A percentile compares a stretch with the other conserved stretches of the same genome.
These are phyloP conservation scores for Saccharomyces eubayanus DNA, from an alignment of 805 yeast genomes.

Conservation along the genomic window DNA sequence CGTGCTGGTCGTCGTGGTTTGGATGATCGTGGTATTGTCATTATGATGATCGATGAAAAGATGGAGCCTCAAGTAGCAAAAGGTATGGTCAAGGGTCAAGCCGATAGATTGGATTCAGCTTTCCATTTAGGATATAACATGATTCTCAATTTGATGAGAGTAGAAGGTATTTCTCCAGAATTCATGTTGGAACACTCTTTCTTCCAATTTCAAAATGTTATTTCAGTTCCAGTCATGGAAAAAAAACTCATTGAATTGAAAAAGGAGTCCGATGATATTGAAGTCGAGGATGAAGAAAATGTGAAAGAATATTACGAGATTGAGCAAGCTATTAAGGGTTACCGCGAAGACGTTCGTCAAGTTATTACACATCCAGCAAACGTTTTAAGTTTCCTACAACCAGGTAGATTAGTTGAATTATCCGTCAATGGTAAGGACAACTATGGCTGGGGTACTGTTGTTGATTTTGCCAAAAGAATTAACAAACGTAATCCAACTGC, in stretches of 20 bases:
- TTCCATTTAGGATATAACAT: constrained; percentile 95
- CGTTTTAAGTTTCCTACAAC: constrained; percentile 71
- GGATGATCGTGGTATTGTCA: constrained; percentile 98
- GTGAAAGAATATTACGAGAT: constrained; percentile 80
- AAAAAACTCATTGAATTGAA: constrained; percentile 49
- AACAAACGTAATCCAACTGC: constrained; percentile 52
- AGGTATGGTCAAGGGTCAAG: constrained; percentile 99
- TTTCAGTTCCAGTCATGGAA: constrained; percentile 82
- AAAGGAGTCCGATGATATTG: constrained; percentile 39
- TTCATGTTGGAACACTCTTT: constrained; percentile 92
- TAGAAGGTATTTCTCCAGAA: constrained; percentile 97
- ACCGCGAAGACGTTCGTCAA: constrained; percentile 67
- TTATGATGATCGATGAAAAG: constrained; percentile 98
- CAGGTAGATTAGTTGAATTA: constrained; percentile 77
- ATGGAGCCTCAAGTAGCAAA: constrained; percentile 99
- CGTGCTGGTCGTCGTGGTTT: constrained; percentile 99
- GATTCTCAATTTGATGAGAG: constrained; percentile 92
- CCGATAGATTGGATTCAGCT: constrained; percentile 94
- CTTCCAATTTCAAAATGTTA: constrained; percentile 88
- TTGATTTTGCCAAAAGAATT: constrained; percentile 62
- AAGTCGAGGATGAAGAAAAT: constrained; percentile 63
- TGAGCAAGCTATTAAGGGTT: constrained; percentile 59
- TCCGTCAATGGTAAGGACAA: constrained; percentile 45
- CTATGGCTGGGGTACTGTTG: constrained; percentile 96
- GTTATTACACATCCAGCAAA: constrained; percentile 89